A percentile compares a stretch with the other conserved stretches of the same genome.
phyloP scores from a whole-genome alignment of 2,329 filamentous ascomycete species.

The Alternaria sp. region DNA sequence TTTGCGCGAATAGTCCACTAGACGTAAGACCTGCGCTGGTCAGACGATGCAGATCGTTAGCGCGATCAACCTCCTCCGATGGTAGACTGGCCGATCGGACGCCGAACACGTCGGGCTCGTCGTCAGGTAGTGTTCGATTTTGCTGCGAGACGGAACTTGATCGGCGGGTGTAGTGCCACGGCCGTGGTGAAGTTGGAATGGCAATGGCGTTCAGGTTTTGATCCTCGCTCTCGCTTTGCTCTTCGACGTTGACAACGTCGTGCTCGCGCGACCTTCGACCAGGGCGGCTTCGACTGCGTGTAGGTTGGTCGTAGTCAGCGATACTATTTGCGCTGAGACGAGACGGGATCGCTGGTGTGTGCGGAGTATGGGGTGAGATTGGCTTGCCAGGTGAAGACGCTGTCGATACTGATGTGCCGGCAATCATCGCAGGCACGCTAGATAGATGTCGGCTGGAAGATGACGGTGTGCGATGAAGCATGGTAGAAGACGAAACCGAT shows the following conservation, averaged over 20 bases:
- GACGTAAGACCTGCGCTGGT: conserved; percentile 62
- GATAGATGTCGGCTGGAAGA: conserved; percentile 77
- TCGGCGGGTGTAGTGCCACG: conserved; percentile 58
- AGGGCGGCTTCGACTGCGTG: conserved; percentile 37
- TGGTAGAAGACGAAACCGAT: conserved; percentile 87
- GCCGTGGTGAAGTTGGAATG: conserved; percentile 73
- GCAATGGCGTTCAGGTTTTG: conserved; percentile 71
- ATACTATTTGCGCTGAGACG: conserved; percentile 91
- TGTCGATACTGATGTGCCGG: conserved; percentile 75
- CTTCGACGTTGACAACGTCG: conserved; percentile 32
- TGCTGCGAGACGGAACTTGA: conserved; percentile 74
- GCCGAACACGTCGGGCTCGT: conserved; percentile 64
- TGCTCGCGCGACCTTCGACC: conserved; percentile 43
- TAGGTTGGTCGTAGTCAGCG: conserved; percentile 65
- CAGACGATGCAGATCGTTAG: conserved; percentile 36
- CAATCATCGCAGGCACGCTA: conserved; percentile 66
- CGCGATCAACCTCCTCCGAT: conserved; percentile 61
- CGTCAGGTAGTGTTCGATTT: conserved; percentile 67
- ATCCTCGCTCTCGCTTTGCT: conserved; percentile 38
- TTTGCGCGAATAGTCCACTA: conserved; percentile 65
- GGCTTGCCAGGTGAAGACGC: conserved; percentile 89
- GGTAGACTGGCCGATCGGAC: conserved; percentile 73
- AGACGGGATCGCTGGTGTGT: conserved; percentile 92
- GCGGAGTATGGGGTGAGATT: conserved; percentile 86
- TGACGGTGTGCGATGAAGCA: conserved; percentile 81